Evolutionary conservation across 2,329 filamentous ascomycete genomes (phyloP).

Genomic region (Xylaria digitata): DNA sequence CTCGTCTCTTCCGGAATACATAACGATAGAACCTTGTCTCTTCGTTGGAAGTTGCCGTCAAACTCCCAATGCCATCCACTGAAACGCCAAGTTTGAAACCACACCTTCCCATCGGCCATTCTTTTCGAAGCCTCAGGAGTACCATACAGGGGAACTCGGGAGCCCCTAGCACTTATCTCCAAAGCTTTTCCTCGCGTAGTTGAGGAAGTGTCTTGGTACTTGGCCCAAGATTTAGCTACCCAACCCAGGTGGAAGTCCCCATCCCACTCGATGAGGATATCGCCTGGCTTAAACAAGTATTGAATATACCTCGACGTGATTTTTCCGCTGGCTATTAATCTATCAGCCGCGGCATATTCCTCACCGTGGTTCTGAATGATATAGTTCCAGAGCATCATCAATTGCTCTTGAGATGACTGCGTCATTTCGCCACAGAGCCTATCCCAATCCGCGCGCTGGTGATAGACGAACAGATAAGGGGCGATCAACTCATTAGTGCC

Average conservation of each 20-base stretch:
- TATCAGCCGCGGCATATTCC: constrained; percentile 11
- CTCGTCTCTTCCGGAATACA: too few species aligned
- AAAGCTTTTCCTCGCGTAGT: too few species aligned
- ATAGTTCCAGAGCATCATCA: constrained; percentile 19
- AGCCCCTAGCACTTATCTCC: not conserved
- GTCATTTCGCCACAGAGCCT: not conserved
- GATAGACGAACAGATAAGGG: constrained; percentile 23
- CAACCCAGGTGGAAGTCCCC: too few species aligned
- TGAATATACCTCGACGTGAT: too few species aligned
- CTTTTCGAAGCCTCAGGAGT: constrained; percentile 5
- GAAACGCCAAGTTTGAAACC: not conserved
- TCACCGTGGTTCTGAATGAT: constrained; percentile 17
- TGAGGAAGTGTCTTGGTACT: too few species aligned
- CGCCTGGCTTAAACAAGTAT: too few species aligned
- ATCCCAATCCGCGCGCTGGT: constrained; percentile 15
- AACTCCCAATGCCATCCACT: too few species aligned
- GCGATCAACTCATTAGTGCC: not conserved
- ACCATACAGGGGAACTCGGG: constrained; percentile 6
- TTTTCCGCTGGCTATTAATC: too few species aligned
- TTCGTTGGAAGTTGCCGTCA: too few species aligned
- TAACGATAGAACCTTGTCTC: too few species aligned
- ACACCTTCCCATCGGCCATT: constrained; percentile 1
- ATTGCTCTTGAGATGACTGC: constrained; percentile 4
- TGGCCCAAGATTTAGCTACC: too few species aligned
- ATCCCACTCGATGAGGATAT: too few species aligned